phyloP scores from a whole-genome alignment of 768 basidiomycete species.

The Psilocybe sp. region DNA sequence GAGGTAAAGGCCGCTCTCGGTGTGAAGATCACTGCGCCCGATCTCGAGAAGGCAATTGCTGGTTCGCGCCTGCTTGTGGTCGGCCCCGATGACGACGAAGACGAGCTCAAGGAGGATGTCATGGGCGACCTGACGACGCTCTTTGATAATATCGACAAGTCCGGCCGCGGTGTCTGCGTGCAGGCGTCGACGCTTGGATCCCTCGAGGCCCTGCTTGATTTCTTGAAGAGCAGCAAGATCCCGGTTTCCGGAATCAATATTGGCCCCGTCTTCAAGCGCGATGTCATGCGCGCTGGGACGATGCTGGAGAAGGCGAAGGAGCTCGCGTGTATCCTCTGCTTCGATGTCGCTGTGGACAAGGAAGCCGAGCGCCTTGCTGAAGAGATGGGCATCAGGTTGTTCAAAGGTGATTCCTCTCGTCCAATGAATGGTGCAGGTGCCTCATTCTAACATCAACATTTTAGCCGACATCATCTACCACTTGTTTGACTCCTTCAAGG shows the following conservation, averaged over 20 bases:
- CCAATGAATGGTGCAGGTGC: not conserved
- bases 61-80: constrained; percentile 91
- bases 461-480: constrained; percentile 98
- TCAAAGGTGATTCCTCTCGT: constrained; percentile 66
- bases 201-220: constrained; percentile 93
- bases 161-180: constrained; percentile 95
- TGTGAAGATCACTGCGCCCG: constrained; percentile 92
- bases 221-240: constrained; percentile 93
- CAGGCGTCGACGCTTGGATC: constrained; percentile 97
- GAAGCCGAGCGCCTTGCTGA: constrained; percentile 91
- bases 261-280: constrained; percentile 93
- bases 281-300: constrained; percentile 86
- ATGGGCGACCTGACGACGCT: constrained; percentile 94
- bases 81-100: constrained; percentile 96
- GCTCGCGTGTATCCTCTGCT: constrained; percentile 91
- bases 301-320: constrained; percentile 98
- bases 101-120: constrained; percentile 89
- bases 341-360: constrained; percentile 92
- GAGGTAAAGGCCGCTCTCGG: constrained; percentile 96
- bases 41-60: constrained; percentile 96
- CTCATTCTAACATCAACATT: constrained; percentile 6
- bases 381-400: constrained; percentile 90
- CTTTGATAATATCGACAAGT: constrained; percentile 88
- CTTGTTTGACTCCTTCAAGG: constrained; percentile 93
- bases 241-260: constrained; percentile 98